phyloP scores from a whole-genome alignment of 805 yeast genomes.

The Metschnikowia amazonensis region DNA sequence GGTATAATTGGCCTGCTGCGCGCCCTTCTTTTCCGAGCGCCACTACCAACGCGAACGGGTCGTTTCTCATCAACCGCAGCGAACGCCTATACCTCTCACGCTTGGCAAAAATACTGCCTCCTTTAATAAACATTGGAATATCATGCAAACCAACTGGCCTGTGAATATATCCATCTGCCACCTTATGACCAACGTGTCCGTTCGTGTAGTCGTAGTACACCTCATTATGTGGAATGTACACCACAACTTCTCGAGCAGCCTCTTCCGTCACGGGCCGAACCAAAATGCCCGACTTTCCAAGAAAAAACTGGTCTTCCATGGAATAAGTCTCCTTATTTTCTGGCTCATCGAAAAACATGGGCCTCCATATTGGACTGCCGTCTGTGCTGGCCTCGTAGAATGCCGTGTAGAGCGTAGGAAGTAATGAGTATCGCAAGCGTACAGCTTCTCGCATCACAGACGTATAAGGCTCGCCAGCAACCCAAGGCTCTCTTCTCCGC shows the following conservation, averaged over 20 bases:
- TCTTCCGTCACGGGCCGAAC: constrained; percentile 76
- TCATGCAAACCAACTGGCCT: constrained; percentile 49
- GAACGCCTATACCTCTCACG: constrained; percentile 80
- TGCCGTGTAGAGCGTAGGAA: constrained; percentile 78
- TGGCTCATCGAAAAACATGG: constrained; percentile 58
- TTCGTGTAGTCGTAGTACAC: constrained; percentile 54
- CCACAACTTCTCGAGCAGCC: constrained; percentile 35
- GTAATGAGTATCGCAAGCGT: constrained; percentile 63
- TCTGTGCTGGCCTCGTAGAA: constrained; percentile 58
- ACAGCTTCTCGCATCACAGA: constrained; percentile 66
- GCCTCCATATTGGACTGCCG: constrained; percentile 71
- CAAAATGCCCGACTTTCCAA: constrained; percentile 67
- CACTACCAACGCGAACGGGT: constrained; percentile 74
- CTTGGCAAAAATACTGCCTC: constrained; percentile 71
- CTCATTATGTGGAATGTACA: constrained; percentile 55
- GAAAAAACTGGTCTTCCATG: constrained; percentile 78
- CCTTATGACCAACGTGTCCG: constrained; percentile 19
- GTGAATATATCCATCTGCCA: constrained; percentile 30
- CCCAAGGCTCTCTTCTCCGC: constrained; percentile 88
- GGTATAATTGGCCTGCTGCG: constrained; percentile 60
- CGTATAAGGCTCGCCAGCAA: constrained; percentile 72
- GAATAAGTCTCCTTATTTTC: constrained; percentile 44
- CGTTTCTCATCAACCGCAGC: constrained; percentile 65
- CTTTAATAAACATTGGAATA: constrained; percentile 69
- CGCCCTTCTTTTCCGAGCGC: constrained; percentile 48